Evolutionary conservation across 2,329 filamentous ascomycete species (phyloP).

Genomic region (Nigrospora oryzae): DNA sequence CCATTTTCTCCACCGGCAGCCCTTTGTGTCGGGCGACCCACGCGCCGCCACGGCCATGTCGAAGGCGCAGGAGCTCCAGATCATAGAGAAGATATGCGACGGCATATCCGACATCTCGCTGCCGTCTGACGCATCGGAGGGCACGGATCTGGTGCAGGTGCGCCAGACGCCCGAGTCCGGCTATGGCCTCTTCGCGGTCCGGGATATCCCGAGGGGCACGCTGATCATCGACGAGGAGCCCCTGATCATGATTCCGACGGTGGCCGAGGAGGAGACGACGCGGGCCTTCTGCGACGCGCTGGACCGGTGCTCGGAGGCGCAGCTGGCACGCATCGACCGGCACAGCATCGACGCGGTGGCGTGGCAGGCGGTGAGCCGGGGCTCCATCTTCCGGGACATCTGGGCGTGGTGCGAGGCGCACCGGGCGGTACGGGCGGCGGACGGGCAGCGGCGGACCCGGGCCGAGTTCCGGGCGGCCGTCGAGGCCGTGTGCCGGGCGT

Average conservation of each 20-base stretch:
- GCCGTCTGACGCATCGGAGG: no score
- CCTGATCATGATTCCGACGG: slow-evolving; percentile 6
- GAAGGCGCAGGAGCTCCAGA: no score
- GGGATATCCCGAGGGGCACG: slow-evolving; percentile 9
- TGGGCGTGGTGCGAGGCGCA: slow-evolving; percentile 1
- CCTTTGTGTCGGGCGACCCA: no score
- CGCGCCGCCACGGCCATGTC: no score
- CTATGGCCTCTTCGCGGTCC: slow-evolving; percentile 8
- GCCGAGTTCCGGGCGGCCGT: slow-evolving; percentile 4
- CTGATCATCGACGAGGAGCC: slow-evolving; percentile 8
- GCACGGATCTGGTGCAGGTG: background rate
- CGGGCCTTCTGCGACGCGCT: background rate
- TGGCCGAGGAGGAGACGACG: slow-evolving; percentile 4
- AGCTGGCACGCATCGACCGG: no score
- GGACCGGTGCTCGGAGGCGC: background rate
- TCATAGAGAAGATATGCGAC: no score
- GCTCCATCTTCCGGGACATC: background rate
- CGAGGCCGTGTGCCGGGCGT: slow-evolving; percentile 4
- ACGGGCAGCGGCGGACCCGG: slow-evolving; percentile 3
- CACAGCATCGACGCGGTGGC: background rate
- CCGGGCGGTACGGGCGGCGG: background rate
- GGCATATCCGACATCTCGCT: no score
- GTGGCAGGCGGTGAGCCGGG: background rate
- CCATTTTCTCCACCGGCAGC: no score
- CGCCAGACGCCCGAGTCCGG: background rate